phyloP scores from a whole-genome alignment of 2,329 filamentous ascomycete genomes.

The Xylaria sp. region DNA sequence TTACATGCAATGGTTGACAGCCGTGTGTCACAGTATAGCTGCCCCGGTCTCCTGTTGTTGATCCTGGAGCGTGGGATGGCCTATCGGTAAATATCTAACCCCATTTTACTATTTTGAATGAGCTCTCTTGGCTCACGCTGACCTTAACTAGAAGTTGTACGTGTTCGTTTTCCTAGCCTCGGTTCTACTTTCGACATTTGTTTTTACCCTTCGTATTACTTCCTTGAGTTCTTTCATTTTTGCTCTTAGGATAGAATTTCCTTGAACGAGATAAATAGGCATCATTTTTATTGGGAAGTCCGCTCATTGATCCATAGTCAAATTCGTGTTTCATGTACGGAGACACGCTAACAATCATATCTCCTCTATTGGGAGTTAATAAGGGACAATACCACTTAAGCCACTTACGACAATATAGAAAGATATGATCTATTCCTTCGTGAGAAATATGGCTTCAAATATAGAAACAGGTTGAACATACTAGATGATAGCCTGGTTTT shows the following conservation, averaged over 20 bases:
- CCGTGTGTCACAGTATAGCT: neutral
- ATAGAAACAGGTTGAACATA: neutral
- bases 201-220: neutral
- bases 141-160: neutral
- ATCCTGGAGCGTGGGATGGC: constrained; percentile 3
- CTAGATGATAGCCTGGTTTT: neutral
- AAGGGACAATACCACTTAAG: neutral
- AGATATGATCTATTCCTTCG: no score
- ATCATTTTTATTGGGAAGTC: neutral
- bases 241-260: neutral
- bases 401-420: no score
- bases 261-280: neutral
- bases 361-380: neutral
- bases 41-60: neutral
- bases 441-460: neutral
- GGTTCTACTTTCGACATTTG: neutral
- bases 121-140: neutral
- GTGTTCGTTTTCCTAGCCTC: neutral
- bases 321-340: neutral
- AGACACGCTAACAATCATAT: neutral
- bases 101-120: neutral
- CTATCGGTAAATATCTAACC: neutral
- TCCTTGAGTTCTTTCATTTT: neutral
- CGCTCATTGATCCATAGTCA: neutral
- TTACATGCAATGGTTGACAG: neutral